Conservation (phyloP, 805 yeast species). For the Vanderwaltozyma yarrowii region DNA sequence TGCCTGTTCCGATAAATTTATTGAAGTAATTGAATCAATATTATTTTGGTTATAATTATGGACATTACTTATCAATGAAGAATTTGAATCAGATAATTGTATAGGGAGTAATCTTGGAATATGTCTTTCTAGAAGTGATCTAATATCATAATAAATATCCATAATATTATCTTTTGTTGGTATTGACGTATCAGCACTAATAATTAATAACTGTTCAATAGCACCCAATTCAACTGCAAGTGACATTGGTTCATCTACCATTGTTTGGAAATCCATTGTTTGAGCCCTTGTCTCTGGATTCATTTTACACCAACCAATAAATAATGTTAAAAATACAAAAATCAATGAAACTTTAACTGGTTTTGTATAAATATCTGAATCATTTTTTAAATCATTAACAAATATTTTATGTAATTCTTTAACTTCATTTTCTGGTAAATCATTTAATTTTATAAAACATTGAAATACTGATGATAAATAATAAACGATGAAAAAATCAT, state of each 20-base stretch:
- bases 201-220: conserved; percentile 53
- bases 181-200: conserved; percentile 45
- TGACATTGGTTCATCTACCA: conserved; percentile 51
- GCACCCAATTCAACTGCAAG: conserved; percentile 55
- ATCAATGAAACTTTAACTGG: conserved; percentile 42
- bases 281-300: conserved; percentile 31
- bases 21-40: conserved; percentile 10
- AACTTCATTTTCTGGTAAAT: conserved; percentile 31
- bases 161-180: conserved; percentile 31
- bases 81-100: conserved; percentile 41
- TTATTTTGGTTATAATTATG: conserved; percentile 3
- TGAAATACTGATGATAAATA: conserved; percentile 50
- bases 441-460: conserved; percentile 33
- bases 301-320: conserved; percentile 59
- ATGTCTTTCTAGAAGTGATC: conserved; percentile 55
- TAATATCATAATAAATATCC: conserved; percentile 50
- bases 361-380: conserved; percentile 31
- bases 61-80: neutral
- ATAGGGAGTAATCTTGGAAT: conserved; percentile 47
- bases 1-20: conserved; percentile 17
- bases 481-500: conserved; percentile 57
- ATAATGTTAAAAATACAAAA: conserved; percentile 44
- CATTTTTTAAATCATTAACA: conserved; percentile 30
- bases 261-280: conserved; percentile 43
- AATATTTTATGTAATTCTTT: conserved; percentile 31